Evolutionary conservation across 129 eudicot species (phyloP), one percentile per base, ranked within the genome.

Genomic region (Rutidosis leptorrhynchoides): DNA sequence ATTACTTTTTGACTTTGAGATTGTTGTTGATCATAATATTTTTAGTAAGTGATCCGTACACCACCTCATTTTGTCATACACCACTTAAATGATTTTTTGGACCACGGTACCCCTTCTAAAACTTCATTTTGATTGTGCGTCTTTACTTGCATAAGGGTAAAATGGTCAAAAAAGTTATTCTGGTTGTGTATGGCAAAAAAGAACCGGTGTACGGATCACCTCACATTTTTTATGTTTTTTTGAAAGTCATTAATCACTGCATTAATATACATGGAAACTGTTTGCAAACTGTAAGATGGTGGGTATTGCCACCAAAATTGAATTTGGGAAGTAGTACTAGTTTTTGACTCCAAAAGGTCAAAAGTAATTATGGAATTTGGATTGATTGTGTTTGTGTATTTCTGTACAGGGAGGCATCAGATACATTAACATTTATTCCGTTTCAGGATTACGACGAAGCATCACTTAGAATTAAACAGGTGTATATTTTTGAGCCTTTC

Each of bases 381-480:
- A 26, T 1, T 16, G 30, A 26, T 4, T 10, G 2, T 30, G 51
- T 35, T 11, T 20, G 8, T 11, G 9, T 30, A 20, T 67, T 67
- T 21, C n/a, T 21, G 51, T 21, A 20, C 23, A 32, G 26, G 37
- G 37, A 14, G 3, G 20, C 32, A 16, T 66, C 17, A 52, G 32
- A 69, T 19, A 27, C 11, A 58, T 20, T 58, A 5, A 14, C 4
- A 1, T 7, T 17, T 20, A 22, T 43, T 64, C 28, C 9, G 62
- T 62, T 65, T 27, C 40, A 74, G 79, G 79, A 16, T 45, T 23
- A n/a, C 4, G 20, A 57, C 4, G 48, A 58, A 25, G 65, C 65
- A 2, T 51, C 37, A 0, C 21, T 33, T 67, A 28, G 48, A 53
- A 30, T 21, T 21, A 51, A 60, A 30, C 16, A 12, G 30, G 6